Evolutionary conservation across 148 eudicot species (phyloP).

Genomic region (Salicornia ramosissima): DNA sequence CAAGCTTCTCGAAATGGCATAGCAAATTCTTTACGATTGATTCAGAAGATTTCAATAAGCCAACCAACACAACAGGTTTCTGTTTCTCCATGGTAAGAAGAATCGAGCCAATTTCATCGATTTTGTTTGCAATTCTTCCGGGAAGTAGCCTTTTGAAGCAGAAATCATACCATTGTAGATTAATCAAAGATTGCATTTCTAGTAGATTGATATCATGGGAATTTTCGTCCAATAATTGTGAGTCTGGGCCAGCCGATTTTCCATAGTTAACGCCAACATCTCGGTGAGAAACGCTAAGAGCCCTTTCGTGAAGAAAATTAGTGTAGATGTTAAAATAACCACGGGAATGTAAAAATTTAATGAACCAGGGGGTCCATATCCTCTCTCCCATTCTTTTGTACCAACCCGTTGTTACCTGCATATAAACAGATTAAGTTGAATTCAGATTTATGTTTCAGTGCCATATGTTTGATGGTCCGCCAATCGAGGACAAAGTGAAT

Average conservation of each 20-base stretch:
- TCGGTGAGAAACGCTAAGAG: conserved; percentile 82
- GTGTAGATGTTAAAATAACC: conserved; percentile 89
- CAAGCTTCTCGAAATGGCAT: conserved; percentile 78
- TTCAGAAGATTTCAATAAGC: conserved; percentile 40
- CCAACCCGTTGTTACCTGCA: conserved; percentile 94
- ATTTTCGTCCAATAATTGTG: conserved; percentile 48
- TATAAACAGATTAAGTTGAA: background rate
- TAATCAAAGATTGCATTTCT: conserved; percentile 52
- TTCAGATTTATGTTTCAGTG: background rate
- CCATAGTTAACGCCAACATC: conserved; percentile 95
- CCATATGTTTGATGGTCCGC: background rate
- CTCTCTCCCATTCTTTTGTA: conserved; percentile 90
- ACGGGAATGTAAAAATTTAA: conserved; percentile 68
- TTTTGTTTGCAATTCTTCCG: conserved; percentile 46
- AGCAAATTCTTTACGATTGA: conserved; percentile 50
- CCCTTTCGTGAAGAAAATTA: conserved; percentile 63
- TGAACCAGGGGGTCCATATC: conserved; percentile 99
- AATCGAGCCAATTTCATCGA: conserved; percentile 43
- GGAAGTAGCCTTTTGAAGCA: conserved; percentile 78
- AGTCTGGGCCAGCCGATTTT: conserved; percentile 89
- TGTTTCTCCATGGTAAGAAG: conserved; percentile 50
- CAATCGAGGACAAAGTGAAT: background rate
- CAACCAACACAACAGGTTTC: conserved; percentile 53
- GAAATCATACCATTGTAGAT: conserved; percentile 81
- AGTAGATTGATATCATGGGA: conserved; percentile 39